Evolutionary conservation across 179 eudicot genomes (phyloP).

Genomic region (Carnegiea gigantea): DNA sequence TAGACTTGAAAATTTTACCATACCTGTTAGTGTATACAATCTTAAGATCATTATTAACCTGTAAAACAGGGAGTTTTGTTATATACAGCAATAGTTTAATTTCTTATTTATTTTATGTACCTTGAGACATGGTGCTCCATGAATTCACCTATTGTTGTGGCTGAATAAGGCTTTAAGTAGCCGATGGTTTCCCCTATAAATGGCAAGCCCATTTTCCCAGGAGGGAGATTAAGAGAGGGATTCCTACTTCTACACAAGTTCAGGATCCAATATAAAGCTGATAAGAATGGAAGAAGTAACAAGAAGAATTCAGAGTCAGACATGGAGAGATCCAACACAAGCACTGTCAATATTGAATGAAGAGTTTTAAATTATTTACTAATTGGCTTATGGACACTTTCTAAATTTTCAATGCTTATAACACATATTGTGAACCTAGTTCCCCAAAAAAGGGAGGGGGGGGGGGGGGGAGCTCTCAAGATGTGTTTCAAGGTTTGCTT

Average conservation of each 20-base stretch:
- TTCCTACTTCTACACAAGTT: constrained; percentile 44
- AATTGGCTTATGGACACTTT: not conserved
- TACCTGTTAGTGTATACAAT: constrained; percentile 45
- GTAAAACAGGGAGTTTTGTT: not conserved
- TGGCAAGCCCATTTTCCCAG: constrained; percentile 91
- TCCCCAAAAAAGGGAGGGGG: too few relatives aligned
- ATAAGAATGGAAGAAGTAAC: constrained; percentile 45
- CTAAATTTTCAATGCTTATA: constrained; percentile 10
- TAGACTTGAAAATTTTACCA: constrained; percentile 89
- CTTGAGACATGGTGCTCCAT: constrained; percentile 91
- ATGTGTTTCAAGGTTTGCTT: constrained; percentile 17
- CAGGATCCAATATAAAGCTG: constrained; percentile 44
- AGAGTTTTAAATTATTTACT: not conserved
- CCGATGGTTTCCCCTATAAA: constrained; percentile 95
- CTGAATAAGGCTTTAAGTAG: constrained; percentile 80
- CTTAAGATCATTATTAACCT: not conserved
- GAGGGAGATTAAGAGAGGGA: constrained; percentile 69
- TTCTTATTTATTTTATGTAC: constrained; percentile 29
- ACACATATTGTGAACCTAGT: constrained; percentile 11
- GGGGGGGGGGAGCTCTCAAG: constrained; percentile 1
- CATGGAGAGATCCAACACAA: constrained; percentile 34
- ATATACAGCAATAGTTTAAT: not conserved
- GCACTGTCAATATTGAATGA: not conserved
- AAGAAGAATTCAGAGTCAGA: constrained; percentile 70
- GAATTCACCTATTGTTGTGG: constrained; percentile 83